These are phyloP conservation scores for Gaertneriomyces sp. DNA, from an alignment of 192 early-diverging fungal genomes.

Conservation along the genomic window DNA sequence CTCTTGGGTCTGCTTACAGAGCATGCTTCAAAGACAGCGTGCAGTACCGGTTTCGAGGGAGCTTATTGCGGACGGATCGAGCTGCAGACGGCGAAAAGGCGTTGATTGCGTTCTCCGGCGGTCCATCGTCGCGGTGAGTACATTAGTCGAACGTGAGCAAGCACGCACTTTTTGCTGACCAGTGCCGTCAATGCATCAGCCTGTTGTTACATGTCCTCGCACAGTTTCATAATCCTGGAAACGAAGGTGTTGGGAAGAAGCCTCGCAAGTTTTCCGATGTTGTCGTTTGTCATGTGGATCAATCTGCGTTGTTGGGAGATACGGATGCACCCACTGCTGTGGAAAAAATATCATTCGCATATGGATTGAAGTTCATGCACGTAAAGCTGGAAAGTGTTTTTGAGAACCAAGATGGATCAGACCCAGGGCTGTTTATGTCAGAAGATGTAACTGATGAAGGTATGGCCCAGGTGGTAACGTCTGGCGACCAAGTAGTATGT, in stretches of 20 bases:
- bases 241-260: conserved; percentile 56
- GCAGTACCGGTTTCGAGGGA: conserved; percentile 66
- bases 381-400: conserved; percentile 68
- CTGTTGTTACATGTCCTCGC: conserved; percentile 58
- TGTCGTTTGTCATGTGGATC: conserved; percentile 77
- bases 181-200: background rate
- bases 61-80: conserved; percentile 51
- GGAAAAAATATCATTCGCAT: conserved; percentile 6
- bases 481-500: background rate
- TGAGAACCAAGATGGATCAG: conserved; percentile 29
- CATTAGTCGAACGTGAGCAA: background rate
- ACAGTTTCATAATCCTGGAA: conserved; percentile 55
- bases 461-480: conserved; percentile 5
- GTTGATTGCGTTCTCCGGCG: conserved; percentile 83
- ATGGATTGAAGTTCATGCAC: conserved; percentile 33
- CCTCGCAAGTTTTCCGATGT: conserved; percentile 53
- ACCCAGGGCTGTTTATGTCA: conserved; percentile 11
- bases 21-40: conserved; percentile 68
- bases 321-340: conserved; percentile 17
- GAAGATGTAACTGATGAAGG: conserved; percentile 24
- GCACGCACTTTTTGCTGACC: background rate
- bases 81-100: conserved; percentile 50
- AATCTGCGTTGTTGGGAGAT: conserved; percentile 52
- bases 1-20: conserved; percentile 27
- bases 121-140: conserved; percentile 68